Percentiles rank a stretch among this genome's conserved stretches.
phyloP scores from a whole-genome alignment of 345 rosid genomes.

The Raphanus raphanistrum region DNA sequence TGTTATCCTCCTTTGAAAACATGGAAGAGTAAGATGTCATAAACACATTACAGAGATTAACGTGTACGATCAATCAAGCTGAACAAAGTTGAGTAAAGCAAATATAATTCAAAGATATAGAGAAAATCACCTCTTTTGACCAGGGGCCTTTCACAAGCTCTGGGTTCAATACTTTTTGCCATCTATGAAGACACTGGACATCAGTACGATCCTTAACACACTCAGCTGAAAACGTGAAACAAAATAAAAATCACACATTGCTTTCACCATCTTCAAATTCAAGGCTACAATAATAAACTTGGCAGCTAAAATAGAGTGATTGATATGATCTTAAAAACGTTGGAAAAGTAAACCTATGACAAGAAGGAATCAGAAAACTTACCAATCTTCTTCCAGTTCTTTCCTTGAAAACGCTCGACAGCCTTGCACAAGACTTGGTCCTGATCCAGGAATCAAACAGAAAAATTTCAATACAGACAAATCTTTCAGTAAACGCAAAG shows the following conservation, averaged over 20 bases:
- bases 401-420: conserved; percentile 94
- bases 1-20: conserved; percentile 72
- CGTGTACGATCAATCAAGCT: neutral
- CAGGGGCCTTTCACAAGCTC: conserved; percentile 99
- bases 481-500: neutral
- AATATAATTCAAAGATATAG: neutral
- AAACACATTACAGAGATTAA: conserved; percentile 6
- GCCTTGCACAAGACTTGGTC: conserved; percentile 93
- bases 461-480: neutral
- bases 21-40: conserved; percentile 19
- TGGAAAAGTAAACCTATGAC: conserved; percentile 16
- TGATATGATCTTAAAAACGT: neutral
- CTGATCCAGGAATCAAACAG: conserved; percentile 40
- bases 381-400: conserved; percentile 99
- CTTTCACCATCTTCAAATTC: conserved; percentile 8
- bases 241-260: conserved; percentile 41
- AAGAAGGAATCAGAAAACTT: conserved; percentile 17
- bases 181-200: conserved; percentile 99
- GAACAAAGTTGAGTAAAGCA: conserved; percentile 13
- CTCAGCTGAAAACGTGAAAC: conserved; percentile 65
- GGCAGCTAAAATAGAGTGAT: conserved; percentile 12
- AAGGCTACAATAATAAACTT: neutral
- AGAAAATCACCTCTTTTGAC: conserved; percentile 88
- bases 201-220: conserved; percentile 97
- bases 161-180: conserved; percentile 99